Evolutionary conservation across 2,329 filamentous ascomycete species (phyloP), one percentile per base, ranked within the genome.

Genomic region (Ascochyta pisi): DNA sequence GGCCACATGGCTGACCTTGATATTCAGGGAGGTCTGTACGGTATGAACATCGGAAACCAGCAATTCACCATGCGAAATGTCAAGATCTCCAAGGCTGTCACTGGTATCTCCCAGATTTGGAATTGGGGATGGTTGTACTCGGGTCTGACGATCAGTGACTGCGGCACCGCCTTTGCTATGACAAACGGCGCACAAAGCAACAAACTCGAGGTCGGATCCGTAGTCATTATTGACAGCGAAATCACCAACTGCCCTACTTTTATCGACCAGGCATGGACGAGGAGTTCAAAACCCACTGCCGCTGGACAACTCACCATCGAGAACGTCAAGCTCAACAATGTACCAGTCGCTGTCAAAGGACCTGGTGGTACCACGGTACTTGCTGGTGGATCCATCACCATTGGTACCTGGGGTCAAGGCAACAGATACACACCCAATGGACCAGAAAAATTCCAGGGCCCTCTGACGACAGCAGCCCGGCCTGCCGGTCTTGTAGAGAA

Each of bases 61-160:
- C 79, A 82, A 59, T 86, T 84, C 63, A 88, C 86, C 1, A 83
- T 83, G 68, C 80, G 82, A 22, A 84, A 85, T 58, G 65, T 89
- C 35, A 79, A 75, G 22, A 84, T 87, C 65, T 79, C 80, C 19
- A 76, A 79, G 29, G 79, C 78, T 9, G 74, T 78, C 0, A 83
- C 81, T 0, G 83, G 82, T 16, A 84, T 88, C 47, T 80, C 80
- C 12, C 81, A 86, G 57, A 78, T 84, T 41, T 88, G 84, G 84
- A 77, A 85, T 59, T 88, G 85, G 85, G 83, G 83, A 2, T 88
- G 80, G 80, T 79, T 81, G 1, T 85, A 82, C 61, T 77, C 81
- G 42, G 77, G 76, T 9, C 71, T 86, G 45, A 77, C 56, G 3
- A 79, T 87, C 54, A 78, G 78, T 38, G 82, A 84, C 67, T 86